These are phyloP conservation scores for Fusarium anthophilum DNA, from an alignment of 2,329 filamentous ascomycete genomes.

Conservation along the genomic window DNA sequence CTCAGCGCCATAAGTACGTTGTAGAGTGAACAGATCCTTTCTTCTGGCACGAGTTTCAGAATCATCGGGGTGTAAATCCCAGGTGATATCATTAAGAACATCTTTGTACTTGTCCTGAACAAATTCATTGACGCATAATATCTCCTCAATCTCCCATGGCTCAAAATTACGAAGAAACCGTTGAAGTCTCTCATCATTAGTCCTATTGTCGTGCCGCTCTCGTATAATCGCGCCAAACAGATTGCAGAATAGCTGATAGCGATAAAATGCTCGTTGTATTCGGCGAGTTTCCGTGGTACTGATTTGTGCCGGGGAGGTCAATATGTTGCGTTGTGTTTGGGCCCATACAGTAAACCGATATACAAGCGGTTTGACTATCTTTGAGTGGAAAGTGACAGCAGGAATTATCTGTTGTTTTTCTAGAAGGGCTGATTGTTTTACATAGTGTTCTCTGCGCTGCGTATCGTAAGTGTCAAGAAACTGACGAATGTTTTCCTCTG, in stretches of 20 bases:
- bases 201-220: neutral
- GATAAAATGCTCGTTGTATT: conserved; percentile 13
- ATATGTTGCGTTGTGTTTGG: neutral
- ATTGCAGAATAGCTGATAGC: conserved; percentile 21
- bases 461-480: neutral
- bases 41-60: neutral
- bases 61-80: neutral
- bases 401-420: neutral
- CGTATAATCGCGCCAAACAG: neutral
- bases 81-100: neutral
- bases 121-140: neutral
- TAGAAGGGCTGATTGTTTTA: neutral
- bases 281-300: conserved; percentile 4
- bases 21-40: neutral
- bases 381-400: neutral
- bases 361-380: neutral
- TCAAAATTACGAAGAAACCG: neutral
- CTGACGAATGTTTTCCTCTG: too few species aligned
- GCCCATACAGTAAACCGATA: neutral
- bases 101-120: neutral
- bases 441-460: neutral
- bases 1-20: neutral
- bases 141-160: neutral
- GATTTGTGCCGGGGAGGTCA: neutral
- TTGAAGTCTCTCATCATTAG: neutral